Conservation (phyloP, 1,284 basidiomycete genomes). For the Thelephora terrestris region DNA sequence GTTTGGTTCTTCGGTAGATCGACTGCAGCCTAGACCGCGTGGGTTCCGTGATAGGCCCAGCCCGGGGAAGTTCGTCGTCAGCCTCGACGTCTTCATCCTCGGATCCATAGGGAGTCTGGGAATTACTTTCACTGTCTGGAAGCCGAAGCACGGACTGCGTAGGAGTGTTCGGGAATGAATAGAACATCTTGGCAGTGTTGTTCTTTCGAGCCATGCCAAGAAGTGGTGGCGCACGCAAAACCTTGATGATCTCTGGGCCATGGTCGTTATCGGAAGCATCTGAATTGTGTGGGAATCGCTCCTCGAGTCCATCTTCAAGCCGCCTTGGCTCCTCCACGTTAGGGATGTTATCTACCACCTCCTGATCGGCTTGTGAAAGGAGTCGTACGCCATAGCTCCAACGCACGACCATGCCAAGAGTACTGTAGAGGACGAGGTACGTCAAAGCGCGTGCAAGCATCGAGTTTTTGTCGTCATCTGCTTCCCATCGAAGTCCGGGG, state of each 20-base stretch:
- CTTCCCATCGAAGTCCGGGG: slow-evolving; percentile 74
- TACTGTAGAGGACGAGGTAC: slow-evolving; percentile 88
- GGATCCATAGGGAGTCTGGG: slow-evolving; percentile 20
- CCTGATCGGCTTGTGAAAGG: slow-evolving; percentile 60
- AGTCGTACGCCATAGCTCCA: slow-evolving; percentile 84
- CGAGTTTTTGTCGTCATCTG: slow-evolving; percentile 71
- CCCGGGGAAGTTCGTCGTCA: slow-evolving; percentile 21
- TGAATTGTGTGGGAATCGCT: neutral
- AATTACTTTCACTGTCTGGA: slow-evolving; percentile 5
- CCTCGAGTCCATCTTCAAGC: neutral
- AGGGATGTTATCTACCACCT: slow-evolving; percentile 8
- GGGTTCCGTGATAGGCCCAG: slow-evolving; percentile 18
- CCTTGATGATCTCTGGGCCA: slow-evolving; percentile 3
- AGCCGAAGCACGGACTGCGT: slow-evolving; percentile 28
- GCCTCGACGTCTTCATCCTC: slow-evolving; percentile 27
- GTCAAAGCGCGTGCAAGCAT: slow-evolving; percentile 92
- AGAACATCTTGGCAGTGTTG: slow-evolving; percentile 29
- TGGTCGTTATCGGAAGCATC: neutral
- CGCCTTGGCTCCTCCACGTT: slow-evolving; percentile 13
- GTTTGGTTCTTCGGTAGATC: slow-evolving; percentile 22
- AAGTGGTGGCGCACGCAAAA: slow-evolving; percentile 9
- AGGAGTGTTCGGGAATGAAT: slow-evolving; percentile 60
- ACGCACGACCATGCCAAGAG: slow-evolving; percentile 89
- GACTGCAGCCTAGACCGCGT: slow-evolving; percentile 23
- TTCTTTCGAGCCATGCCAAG: slow-evolving; percentile 7